Base-by-base conservation (phyloP, 129 eudicot genomes). In the Artemisia annua region DNA sequence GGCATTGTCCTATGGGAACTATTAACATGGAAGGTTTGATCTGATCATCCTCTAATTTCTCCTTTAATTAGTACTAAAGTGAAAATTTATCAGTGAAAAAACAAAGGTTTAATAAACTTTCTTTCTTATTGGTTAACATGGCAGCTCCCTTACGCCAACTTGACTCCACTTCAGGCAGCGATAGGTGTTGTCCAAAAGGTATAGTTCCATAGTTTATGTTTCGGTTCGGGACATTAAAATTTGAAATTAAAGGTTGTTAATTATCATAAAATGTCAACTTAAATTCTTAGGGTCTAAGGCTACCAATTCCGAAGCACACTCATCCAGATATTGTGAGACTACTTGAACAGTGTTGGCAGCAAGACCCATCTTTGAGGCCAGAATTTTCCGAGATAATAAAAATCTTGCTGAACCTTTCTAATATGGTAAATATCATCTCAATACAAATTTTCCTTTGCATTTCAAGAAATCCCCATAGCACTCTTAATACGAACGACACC, bases 1-100 rank as follows among this genome's bases (percentile, higher is more conserved):
- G 83, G 87, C 18, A 80, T 86, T 67, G 90, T 86, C 18, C 26
- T 86, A 55, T 86, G 90, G 90, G 90, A 86, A 83, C 85, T 86
- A 67, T 67, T 86, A 61, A 77, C 90, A 22, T 67, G 73, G 67
- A 80, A 86, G 90, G 90, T 86, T 59, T 57, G 43, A n/a, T 53
- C 46, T 63, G 43, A n/a, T 48, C 46, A 55, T 54, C 12, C 54
- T 63, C 28, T 32, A 51, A 58, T 60, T 17, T 55, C 44, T 51
- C n/a, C 43, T 49, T 48, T 62, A 48, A 12, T 14, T 48, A 16
- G 14, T 46, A 20, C 24, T 46, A 20, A 46, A 48, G 43, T 53
- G 11, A 17, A 48, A 67, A 66, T 16, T 58, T 14, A 26, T 48
- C 1, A 3, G 59, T 48, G 43, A 1, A 11, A 61, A 54, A 65